Percentiles rank a stretch among this genome's conserved stretches.
These are phyloP conservation scores for Pleurotus citrinopileatus DNA, from an alignment of 768 basidiomycete species.

Conservation along the genomic window DNA sequence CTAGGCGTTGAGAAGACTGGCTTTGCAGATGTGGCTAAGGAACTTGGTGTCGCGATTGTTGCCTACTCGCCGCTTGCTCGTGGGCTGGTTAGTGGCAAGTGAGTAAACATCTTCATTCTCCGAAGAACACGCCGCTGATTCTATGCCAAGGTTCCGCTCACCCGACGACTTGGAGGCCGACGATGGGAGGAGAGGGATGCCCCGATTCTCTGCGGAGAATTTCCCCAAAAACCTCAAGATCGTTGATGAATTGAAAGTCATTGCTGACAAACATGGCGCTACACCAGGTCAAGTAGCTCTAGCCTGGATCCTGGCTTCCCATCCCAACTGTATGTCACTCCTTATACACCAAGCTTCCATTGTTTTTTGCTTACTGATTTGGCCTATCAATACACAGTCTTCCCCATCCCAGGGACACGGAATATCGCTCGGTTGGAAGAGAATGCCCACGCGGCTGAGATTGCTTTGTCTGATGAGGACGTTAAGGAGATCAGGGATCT, in stretches of 20 bases:
- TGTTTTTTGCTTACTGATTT: not conserved
- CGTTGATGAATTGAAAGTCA: conserved; percentile 26
- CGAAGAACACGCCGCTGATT: not conserved
- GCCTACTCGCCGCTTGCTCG: conserved; percentile 31
- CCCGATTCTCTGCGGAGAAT: conserved; percentile 34
- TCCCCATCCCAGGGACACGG: conserved; percentile 24
- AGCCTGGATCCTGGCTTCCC: conserved; percentile 19
- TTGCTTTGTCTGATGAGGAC: conserved; percentile 15
- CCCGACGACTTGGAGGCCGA: conserved; percentile 31
- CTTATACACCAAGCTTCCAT: not conserved
- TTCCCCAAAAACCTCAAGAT: conserved; percentile 41
- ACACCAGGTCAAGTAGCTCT: conserved; percentile 27
- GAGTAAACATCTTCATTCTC: conserved; percentile 17
- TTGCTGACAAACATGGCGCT: conserved; percentile 26
- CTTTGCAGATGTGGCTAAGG: conserved; percentile 22
- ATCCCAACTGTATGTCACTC: conserved; percentile 15
- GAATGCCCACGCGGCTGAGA: conserved; percentile 18
- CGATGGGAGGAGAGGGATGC: conserved; percentile 30
- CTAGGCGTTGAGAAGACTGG: conserved; percentile 26
- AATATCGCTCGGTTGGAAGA: conserved; percentile 18
- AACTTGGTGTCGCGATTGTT: conserved; percentile 29
- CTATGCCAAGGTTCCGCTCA: conserved; percentile 21
- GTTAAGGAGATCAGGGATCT: conserved; percentile 19
- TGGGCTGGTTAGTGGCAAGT: conserved; percentile 30
- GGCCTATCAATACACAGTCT: conserved; percentile 12